Conservation (phyloP, 139 green algal genomes). For the Prasinococcaceae sp. region DNA sequence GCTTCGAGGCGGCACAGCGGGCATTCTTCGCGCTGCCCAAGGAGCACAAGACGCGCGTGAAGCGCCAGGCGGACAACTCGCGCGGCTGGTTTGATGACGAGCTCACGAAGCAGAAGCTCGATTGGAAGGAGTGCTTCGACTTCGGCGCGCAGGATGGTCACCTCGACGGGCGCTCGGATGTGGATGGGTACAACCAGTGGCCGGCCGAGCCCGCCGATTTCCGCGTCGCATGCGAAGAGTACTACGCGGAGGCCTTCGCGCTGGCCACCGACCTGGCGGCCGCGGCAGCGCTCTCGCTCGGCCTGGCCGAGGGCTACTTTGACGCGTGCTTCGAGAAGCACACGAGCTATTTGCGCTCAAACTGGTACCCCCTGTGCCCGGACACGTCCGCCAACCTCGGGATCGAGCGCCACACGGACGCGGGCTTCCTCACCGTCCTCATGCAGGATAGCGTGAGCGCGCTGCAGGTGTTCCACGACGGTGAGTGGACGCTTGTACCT, state of each 20-base stretch:
- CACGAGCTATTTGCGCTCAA: slow-evolving; percentile 28
- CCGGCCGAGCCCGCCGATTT: not conserved
- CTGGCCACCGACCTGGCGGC: slow-evolving; percentile 17
- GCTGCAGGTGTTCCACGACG: slow-evolving; percentile 26
- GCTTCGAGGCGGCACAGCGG: no score
- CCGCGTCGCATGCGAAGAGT: slow-evolving; percentile 10
- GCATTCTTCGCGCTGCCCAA: no score
- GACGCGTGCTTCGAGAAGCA: slow-evolving; percentile 12
- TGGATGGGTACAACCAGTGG: slow-evolving; percentile 7
- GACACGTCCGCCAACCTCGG: slow-evolving; percentile 22
- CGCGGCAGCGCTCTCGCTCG: slow-evolving; percentile 16
- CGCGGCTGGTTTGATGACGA: slow-evolving; percentile 26
- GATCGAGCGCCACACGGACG: slow-evolving; percentile 40
- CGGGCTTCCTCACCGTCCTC: slow-evolving; percentile 40
- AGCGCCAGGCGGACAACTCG: no score
- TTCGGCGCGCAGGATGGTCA: slow-evolving; percentile 1
- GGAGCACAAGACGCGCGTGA: no score
- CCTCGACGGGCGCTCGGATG: not conserved
- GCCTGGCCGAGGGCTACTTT: slow-evolving; percentile 14
- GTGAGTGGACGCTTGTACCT: slow-evolving; percentile 14
- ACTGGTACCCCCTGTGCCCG: slow-evolving; percentile 29
- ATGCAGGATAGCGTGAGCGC: slow-evolving; percentile 33
- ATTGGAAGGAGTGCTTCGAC: slow-evolving; percentile 37
- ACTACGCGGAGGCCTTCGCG: slow-evolving; percentile 15
- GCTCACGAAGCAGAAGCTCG: slow-evolving; percentile 34